These are phyloP conservation scores for Saccharomycopsis phalli DNA, from an alignment of 1,139 yeast genomes.

Conservation along the genomic window DNA sequence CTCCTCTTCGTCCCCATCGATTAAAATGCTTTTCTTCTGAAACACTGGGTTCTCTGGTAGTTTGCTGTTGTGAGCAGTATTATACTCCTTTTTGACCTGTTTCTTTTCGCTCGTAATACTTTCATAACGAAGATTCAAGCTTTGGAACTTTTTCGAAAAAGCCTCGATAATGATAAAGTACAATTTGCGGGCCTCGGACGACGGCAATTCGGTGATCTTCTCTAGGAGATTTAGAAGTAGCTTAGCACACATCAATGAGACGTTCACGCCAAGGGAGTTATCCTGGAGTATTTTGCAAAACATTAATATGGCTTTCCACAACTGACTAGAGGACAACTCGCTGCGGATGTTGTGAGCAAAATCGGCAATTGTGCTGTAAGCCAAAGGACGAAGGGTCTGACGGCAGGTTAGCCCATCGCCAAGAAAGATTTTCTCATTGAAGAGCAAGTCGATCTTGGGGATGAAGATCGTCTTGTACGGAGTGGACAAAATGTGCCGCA, in stretches of 20 bases:
- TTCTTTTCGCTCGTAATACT: constrained; percentile 51
- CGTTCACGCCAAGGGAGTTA: constrained; percentile 75
- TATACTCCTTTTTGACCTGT: constrained; percentile 20
- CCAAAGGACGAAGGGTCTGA: constrained; percentile 81
- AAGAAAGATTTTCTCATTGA: constrained; percentile 78
- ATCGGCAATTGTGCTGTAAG: constrained; percentile 94
- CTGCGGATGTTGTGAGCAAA: constrained; percentile 86
- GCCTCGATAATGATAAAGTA: constrained; percentile 78
- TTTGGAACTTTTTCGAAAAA: constrained; percentile 72
- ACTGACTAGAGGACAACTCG: constrained; percentile 74
- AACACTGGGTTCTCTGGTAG: constrained; percentile 14
- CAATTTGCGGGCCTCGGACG: constrained; percentile 72
- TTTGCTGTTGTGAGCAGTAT: constrained; percentile 14
- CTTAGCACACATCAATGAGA: constrained; percentile 96
- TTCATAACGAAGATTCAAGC: constrained; percentile 63
- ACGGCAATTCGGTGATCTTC: constrained; percentile 73
- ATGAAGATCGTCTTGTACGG: constrained; percentile 76
- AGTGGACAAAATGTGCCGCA: constrained; percentile 87
- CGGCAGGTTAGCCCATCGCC: constrained; percentile 91
- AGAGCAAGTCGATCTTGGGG: constrained; percentile 75
- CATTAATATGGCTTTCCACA: constrained; percentile 79
- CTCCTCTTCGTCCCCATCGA: constrained; percentile 10
- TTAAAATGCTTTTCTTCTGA: constrained; percentile 6
- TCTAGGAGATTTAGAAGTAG: constrained; percentile 81
- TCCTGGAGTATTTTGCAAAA: constrained; percentile 80